Percentiles rank a stretch among this genome's conserved stretches.
Conservation (phyloP, 352 stramenopile species). For the Peronospora belbahrii region DNA sequence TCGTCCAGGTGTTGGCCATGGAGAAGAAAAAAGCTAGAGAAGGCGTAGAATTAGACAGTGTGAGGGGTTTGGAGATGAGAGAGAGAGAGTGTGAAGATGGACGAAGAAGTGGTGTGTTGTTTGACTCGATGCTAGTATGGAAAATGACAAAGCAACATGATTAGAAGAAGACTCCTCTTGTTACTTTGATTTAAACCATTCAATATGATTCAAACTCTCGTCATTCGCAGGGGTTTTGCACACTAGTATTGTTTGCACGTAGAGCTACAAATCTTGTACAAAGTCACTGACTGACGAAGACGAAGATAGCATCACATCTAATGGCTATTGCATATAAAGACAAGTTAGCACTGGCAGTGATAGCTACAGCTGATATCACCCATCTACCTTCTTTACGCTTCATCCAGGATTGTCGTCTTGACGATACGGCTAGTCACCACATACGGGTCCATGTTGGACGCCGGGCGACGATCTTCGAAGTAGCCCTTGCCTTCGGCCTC, state of each 20-base stretch:
- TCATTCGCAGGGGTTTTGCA: too few relatives aligned
- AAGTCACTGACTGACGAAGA: not conserved
- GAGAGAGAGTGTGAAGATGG: too few relatives aligned
- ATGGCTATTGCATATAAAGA: not conserved
- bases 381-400: conserved; percentile 32
- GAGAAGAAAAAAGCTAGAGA: not conserved
- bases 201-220: too few relatives aligned
- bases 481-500: conserved; percentile 89
- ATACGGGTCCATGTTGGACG: conserved; percentile 98
- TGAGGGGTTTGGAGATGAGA: too few relatives aligned
- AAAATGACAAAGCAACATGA: too few relatives aligned
- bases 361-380: not conserved
- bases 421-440: conserved; percentile 95
- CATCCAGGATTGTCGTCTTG: conserved; percentile 89
- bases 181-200: too few relatives aligned
- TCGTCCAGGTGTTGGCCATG: conserved; percentile 11
- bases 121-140: too few relatives aligned
- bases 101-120: too few relatives aligned
- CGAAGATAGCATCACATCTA: not conserved
- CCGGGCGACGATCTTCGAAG: conserved; percentile 94
- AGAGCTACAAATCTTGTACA: not conserved
- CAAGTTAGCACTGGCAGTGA: not conserved
- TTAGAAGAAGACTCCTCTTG: too few relatives aligned
- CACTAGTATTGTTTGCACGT: not conserved
- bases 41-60: too few relatives aligned